Conservation (phyloP, 2,329 filamentous ascomycete species). For the Fusarium sarcochroum region DNA sequence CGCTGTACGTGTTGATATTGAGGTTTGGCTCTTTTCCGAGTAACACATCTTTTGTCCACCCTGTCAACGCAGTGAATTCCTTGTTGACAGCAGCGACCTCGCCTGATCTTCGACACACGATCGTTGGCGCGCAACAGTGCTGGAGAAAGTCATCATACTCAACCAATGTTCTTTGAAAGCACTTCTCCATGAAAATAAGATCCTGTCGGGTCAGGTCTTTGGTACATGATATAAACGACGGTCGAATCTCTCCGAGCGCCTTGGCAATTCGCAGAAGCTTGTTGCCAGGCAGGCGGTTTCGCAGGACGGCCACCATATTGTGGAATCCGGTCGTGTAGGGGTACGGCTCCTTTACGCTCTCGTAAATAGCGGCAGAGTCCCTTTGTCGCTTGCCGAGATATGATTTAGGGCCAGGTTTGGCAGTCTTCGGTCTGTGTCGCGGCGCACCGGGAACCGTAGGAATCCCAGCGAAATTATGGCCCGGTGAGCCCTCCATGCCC, state of each 20-base stretch:
- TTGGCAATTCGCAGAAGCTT: constrained; percentile 88
- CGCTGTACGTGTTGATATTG: constrained; percentile 78
- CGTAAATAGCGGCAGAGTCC: constrained; percentile 89
- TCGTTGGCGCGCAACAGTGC: constrained; percentile 88
- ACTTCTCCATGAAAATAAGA: constrained; percentile 97
- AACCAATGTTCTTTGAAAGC: constrained; percentile 91
- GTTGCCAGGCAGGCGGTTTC: constrained; percentile 81
- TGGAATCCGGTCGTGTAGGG: constrained; percentile 93
- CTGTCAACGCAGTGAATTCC: constrained; percentile 95
- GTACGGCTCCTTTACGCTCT: constrained; percentile 90
- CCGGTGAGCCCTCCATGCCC: constrained; percentile 69
- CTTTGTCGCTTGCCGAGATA: constrained; percentile 71
- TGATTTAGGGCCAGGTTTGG: constrained; percentile 60
- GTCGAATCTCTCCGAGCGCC: constrained; percentile 88
- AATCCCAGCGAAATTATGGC: constrained; percentile 50
- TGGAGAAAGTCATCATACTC: constrained; percentile 95
- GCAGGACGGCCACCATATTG: constrained; percentile 83
- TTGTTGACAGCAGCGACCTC: constrained; percentile 97
- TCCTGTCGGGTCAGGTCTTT: constrained; percentile 91
- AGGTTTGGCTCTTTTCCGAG: constrained; percentile 89
- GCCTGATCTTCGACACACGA: constrained; percentile 91
- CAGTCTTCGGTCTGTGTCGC: constrained; percentile 61
- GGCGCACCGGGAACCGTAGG: constrained; percentile 46
- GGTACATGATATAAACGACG: constrained; percentile 92
- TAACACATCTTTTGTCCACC: constrained; percentile 92